Evolutionary conservation across 2,329 filamentous ascomycete species (phyloP).

Genomic region (Fusarium luffae): DNA sequence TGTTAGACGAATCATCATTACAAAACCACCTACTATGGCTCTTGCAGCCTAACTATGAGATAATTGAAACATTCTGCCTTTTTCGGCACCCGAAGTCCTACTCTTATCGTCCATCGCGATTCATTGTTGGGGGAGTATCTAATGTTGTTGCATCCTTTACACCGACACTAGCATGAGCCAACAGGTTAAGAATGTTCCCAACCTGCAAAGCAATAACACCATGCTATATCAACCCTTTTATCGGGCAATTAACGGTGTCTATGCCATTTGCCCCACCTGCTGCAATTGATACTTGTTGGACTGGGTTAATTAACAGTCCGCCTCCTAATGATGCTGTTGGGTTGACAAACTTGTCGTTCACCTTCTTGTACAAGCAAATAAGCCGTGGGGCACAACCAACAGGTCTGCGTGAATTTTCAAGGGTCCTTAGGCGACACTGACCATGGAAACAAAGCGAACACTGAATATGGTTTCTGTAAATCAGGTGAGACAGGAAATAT

Average conservation of each 20-base stretch:
- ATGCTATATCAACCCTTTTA: background rate
- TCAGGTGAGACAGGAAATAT: conserved; percentile 43
- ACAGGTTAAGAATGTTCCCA: background rate
- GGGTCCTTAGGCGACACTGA: background rate
- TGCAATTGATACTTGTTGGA: conserved; percentile 1
- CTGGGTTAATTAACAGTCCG: conserved; percentile 18
- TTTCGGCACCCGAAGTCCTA: background rate
- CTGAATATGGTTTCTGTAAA: conserved; percentile 2
- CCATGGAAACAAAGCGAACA: background rate
- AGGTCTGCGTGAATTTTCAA: conserved; percentile 13
- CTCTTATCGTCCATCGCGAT: background rate
- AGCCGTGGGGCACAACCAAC: conserved; percentile 11
- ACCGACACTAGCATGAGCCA: background rate
- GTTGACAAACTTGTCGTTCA: conserved; percentile 6
- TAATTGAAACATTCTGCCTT: background rate
- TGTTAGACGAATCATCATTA: background rate
- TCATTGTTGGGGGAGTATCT: background rate
- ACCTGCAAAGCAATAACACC: background rate
- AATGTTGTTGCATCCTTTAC: background rate
- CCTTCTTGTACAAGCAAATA: conserved; percentile 4
- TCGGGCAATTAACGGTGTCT: background rate
- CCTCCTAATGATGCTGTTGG: conserved; percentile 25
- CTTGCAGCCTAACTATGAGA: background rate
- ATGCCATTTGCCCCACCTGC: background rate
- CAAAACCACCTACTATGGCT: no score